Base-by-base conservation (phyloP, 179 eudicot genomes). In the Silene vulgaris region DNA sequence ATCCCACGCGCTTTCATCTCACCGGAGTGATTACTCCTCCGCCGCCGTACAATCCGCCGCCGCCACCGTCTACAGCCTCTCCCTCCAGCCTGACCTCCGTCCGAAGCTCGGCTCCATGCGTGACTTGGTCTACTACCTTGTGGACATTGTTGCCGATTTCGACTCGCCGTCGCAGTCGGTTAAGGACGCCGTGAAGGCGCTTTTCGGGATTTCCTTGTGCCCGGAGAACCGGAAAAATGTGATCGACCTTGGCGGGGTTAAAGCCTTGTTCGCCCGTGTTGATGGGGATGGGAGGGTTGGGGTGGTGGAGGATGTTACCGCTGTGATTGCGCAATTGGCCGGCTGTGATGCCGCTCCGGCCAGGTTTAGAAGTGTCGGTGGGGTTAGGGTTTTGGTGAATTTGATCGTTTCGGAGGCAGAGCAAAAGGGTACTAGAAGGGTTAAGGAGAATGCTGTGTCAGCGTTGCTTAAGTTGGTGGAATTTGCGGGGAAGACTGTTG, bases 321-420 rank as follows among this genome's bases (percentile, higher is more conserved):
- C 97, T 8, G 97, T 92, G 71, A 87, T 92, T 21, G 97, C 91
- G 4, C 97, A 92, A 57, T n/a, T 92, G 4, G 90, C 96, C 0
- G 97, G 87, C 3, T 90, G 90, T 60, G 90, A 83, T 29, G 86
- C 84, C 75, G 77, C 86, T 4, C 65, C 69, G 20, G 86, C 75
- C 14, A 86, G 80, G 20, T 87, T 89, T 23, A 50, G 81, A 74
- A 83, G 50, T 86, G 88, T 84, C 5, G 78, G 81, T 0, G 97
- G 94, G 3, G 35, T 91, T 13, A 81, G 87, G 76, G 85, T 92
- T 28, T 75, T 92, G 87, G 82, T 93, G 69, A 91, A 87, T 72
- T 76, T 93, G 86, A 50, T 91, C 80, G 94, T 83, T 77, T 71
- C 65, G 20, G 79, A 86, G 12, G 86, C 85, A 0, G 95, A 89